phyloP scores from a whole-genome alignment of 345 rosid species.

The Turritis glabra region DNA sequence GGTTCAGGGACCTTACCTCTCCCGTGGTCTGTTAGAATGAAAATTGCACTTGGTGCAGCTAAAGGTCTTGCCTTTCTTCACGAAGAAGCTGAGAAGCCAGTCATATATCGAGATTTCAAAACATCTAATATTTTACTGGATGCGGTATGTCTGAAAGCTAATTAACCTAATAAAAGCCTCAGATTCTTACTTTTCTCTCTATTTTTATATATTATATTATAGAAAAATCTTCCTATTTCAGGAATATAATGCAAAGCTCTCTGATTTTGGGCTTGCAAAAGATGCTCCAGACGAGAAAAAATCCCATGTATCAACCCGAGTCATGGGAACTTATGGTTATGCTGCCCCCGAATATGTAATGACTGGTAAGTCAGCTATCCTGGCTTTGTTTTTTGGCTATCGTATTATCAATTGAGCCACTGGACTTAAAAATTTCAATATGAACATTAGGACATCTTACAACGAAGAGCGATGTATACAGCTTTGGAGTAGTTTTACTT shows the following conservation, averaged over 20 bases:
- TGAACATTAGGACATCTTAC: constrained; percentile 60
- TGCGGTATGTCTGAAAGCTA: constrained; percentile 47
- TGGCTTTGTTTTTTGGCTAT: background rate
- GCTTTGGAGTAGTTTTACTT: constrained; percentile 85
- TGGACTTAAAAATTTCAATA: background rate
- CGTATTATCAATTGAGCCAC: background rate
- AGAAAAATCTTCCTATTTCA: constrained; percentile 34
- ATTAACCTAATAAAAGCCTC: background rate
- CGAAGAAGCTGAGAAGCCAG: constrained; percentile 79
- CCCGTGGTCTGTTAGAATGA: constrained; percentile 87
- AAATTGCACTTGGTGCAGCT: constrained; percentile 81
- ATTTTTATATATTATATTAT: background rate
- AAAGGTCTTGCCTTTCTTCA: constrained; percentile 86
- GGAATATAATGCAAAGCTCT: constrained; percentile 88
- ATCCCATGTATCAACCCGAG: constrained; percentile 83
- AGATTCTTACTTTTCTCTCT: background rate
- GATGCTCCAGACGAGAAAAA: constrained; percentile 84
- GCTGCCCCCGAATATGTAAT: constrained; percentile 91
- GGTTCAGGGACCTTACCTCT: constrained; percentile 75
- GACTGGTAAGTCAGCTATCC: constrained; percentile 56
- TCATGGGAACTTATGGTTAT: constrained; percentile 88
- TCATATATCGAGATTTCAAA: constrained; percentile 85
- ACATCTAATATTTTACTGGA: constrained; percentile 80
- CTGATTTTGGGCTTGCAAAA: constrained; percentile 88
- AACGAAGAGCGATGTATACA: constrained; percentile 83